A percentile compares a stretch with the other conserved stretches of the same genome.
Evolutionary conservation across 2,329 filamentous ascomycete genomes (phyloP).

Genomic region (Pseudogymnoascus verrucosus): DNA sequence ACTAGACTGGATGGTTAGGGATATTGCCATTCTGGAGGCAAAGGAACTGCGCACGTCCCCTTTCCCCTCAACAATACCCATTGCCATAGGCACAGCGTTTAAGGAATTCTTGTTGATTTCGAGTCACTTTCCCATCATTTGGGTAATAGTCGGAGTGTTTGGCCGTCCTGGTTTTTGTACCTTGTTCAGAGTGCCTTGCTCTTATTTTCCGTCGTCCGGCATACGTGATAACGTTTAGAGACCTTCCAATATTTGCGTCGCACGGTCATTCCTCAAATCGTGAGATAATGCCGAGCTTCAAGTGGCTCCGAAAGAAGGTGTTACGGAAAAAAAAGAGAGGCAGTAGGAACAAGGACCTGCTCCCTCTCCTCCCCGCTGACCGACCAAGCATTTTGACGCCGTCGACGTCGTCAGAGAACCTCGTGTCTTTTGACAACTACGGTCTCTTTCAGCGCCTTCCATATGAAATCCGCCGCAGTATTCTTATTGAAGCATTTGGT

Average conservation of each 20-base stretch:
- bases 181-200: not conserved
- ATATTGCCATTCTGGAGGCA: no score
- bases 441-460: not conserved
- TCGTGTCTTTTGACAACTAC: not conserved
- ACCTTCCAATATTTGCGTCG: not conserved
- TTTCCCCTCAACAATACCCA: no score
- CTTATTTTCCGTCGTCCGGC: not conserved
- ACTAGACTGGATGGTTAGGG: no score
- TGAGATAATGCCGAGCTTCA: not conserved
- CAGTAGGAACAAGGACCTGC: not conserved
- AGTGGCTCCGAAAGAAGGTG: not conserved
- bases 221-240: not conserved
- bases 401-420: not conserved
- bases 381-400: not conserved
- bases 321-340: not conserved
- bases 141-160: not conserved
- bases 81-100: no score
- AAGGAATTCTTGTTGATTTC: not conserved
- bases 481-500: not conserved
- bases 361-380: not conserved
- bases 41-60: no score
- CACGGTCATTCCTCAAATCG: not conserved
- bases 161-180: not conserved
- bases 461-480: not conserved
- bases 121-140: not conserved